These are phyloP conservation scores for Spiraea crenata DNA, from an alignment of 331 rosid species.

Conservation along the genomic window DNA sequence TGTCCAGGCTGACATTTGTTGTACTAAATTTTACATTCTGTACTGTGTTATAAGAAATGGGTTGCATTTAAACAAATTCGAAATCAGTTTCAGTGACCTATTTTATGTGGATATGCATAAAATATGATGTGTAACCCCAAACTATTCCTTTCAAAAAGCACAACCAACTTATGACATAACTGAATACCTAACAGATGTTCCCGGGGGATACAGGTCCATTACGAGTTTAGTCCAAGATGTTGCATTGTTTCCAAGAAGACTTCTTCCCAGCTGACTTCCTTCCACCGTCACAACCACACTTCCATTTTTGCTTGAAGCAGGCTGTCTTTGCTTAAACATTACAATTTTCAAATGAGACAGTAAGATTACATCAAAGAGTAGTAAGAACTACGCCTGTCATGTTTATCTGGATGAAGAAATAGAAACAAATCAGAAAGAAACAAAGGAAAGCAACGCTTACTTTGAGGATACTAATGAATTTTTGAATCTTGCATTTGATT, in stretches of 20 bases:
- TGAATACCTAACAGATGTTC: conserved; percentile 60
- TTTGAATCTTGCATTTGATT: conserved; percentile 39
- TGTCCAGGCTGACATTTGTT: background rate
- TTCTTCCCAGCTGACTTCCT: conserved; percentile 44
- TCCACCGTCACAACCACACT: conserved; percentile 48
- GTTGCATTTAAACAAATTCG: background rate
- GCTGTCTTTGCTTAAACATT: conserved; percentile 92
- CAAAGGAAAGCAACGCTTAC: conserved; percentile 41
- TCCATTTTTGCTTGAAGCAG: conserved; percentile 79
- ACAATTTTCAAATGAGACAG: conserved; percentile 31
- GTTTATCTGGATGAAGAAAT: conserved; percentile 1
- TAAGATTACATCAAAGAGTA: conserved; percentile 34
- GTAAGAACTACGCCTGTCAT: conserved; percentile 17
- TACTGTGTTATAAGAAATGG: background rate
- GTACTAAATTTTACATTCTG: background rate
- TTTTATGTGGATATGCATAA: background rate
- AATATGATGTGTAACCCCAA: background rate
- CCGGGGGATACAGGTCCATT: conserved; percentile 63
- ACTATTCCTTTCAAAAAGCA: background rate
- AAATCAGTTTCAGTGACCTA: background rate
- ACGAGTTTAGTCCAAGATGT: conserved; percentile 77
- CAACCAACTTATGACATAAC: background rate
- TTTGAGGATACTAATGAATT: conserved; percentile 44
- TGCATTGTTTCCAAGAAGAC: conserved; percentile 38
- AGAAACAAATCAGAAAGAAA: background rate